These are phyloP conservation scores for Dryadomyces quercus-mongolicae DNA, from an alignment of 2,329 filamentous ascomycete species.

Conservation along the genomic window DNA sequence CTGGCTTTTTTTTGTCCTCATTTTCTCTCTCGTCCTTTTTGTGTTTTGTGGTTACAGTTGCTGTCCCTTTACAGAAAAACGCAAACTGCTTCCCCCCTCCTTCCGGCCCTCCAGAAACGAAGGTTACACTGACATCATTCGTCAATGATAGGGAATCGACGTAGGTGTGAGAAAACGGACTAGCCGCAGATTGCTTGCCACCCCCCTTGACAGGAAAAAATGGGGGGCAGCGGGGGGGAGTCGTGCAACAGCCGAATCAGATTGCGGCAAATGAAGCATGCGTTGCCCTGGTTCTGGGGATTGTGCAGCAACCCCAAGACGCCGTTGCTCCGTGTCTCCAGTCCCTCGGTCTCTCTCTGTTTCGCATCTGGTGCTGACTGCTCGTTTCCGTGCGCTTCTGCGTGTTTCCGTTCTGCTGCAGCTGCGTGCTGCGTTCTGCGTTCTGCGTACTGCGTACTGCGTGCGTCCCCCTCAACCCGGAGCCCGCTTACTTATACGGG, in stretches of 20 bases:
- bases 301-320: background rate
- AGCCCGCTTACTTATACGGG: no score
- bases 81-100: background rate
- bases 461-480: no score
- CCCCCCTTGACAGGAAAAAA: background rate
- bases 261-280: background rate
- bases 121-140: background rate
- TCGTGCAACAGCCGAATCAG: constrained; percentile 2
- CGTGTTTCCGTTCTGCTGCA: background rate
- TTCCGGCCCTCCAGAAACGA: background rate
- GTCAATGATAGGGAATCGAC: background rate
- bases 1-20: background rate
- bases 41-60: background rate
- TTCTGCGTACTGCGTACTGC: no score
- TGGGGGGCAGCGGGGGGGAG: background rate
- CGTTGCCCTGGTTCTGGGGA: background rate
- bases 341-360: background rate
- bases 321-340: background rate
- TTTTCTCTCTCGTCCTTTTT: background rate
- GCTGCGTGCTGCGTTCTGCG: background rate
- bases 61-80: no score
- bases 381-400: background rate
- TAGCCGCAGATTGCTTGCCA: background rate
- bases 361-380: no score
- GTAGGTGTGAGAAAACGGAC: background rate